Percentiles rank a stretch among this genome's conserved stretches.
phyloP scores from a whole-genome alignment of 2,329 filamentous ascomycete species.

The Calonectria hongkongensis region DNA sequence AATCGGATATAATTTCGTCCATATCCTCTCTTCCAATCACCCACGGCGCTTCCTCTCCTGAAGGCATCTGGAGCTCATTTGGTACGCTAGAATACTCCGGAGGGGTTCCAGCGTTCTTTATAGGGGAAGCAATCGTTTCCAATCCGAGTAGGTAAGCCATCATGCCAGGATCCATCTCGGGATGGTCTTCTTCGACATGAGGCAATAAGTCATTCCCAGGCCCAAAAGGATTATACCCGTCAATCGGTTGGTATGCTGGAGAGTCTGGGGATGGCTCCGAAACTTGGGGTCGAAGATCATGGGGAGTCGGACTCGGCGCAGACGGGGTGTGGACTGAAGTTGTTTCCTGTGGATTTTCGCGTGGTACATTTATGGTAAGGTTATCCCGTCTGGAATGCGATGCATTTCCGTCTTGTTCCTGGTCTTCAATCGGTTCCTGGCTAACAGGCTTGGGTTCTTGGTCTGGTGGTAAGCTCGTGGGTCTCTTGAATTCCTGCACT shows the following conservation, averaged over 20 bases:
- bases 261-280: neutral
- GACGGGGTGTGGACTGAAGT: conserved; percentile 57
- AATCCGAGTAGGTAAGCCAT: neutral
- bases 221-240: neutral
- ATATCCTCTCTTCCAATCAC: conserved; percentile 17
- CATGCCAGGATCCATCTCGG: neutral
- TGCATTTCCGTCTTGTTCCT: neutral
- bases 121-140: neutral
- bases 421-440: neutral
- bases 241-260: conserved; percentile 10
- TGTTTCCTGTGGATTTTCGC: conserved; percentile 9
- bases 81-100: conserved; percentile 8
- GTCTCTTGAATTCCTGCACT: conserved; percentile 13
- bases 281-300: conserved; percentile 54
- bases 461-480: neutral
- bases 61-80: neutral
- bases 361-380: neutral
- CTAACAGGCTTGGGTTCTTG: neutral
- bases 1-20: conserved; percentile 30
- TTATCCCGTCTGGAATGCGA: conserved; percentile 13
- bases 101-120: neutral
- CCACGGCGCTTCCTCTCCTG: neutral
- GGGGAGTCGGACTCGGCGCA: conserved; percentile 59
- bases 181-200: neutral
- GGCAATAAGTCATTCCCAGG: neutral